phyloP scores from a whole-genome alignment of 306 rosid genomes.

The Cicer chorassanicum region DNA sequence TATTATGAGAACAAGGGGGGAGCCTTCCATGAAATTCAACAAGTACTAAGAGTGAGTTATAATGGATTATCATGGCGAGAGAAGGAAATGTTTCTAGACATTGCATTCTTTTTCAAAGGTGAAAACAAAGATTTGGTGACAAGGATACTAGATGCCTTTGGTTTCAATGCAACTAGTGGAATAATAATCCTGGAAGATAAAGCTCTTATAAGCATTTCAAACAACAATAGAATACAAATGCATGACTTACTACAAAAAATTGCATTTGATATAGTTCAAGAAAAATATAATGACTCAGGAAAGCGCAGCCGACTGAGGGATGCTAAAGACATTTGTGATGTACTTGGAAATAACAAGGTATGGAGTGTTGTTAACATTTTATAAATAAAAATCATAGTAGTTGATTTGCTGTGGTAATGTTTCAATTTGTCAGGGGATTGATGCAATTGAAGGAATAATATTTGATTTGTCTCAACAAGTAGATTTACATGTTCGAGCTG shows the following conservation, averaged over 20 bases:
- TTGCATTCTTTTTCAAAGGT: constrained; percentile 44
- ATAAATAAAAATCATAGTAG: neutral
- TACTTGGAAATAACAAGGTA: constrained; percentile 38
- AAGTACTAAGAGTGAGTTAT: constrained; percentile 13
- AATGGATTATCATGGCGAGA: neutral
- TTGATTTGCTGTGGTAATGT: neutral
- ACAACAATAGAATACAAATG: constrained; percentile 24
- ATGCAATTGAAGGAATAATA: constrained; percentile 20
- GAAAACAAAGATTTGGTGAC: neutral
- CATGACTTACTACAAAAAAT: constrained; percentile 47
- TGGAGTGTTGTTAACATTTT: neutral
- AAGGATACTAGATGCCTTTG: constrained; percentile 37
- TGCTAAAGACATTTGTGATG: constrained; percentile 8
- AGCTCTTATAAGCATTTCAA: constrained; percentile 36
- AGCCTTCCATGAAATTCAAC: neutral
- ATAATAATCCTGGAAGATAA: constrained; percentile 32
- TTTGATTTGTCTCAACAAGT: constrained; percentile 10
- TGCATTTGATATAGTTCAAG: constrained; percentile 39
- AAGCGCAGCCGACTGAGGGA: constrained; percentile 19
- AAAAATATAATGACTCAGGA: neutral
- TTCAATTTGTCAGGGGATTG: constrained; percentile 36
- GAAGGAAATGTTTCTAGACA: constrained; percentile 32
- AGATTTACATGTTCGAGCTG: neutral
- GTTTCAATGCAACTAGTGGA: constrained; percentile 10
- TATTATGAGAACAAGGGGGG: neutral